phyloP scores from a whole-genome alignment of 75 land plant genomes.

The Picea glauca region DNA sequence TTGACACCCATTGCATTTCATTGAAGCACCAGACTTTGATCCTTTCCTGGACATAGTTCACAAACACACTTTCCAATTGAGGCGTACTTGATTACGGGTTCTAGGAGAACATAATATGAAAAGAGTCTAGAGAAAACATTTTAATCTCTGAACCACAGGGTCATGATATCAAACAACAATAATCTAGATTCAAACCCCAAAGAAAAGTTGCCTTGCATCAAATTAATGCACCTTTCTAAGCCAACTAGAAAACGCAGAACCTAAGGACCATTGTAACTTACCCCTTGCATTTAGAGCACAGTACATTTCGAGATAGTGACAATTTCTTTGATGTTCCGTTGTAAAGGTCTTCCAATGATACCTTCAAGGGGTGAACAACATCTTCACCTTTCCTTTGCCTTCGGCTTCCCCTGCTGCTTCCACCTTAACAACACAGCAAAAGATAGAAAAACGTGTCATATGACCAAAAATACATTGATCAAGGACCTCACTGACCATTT shows the following conservation, averaged over 20 bases:
- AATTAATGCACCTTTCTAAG: neutral
- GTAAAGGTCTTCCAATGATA: constrained; percentile 69
- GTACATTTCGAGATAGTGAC: constrained; percentile 58
- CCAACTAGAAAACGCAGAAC: neutral
- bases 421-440: constrained; percentile 22
- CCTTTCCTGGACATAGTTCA: constrained; percentile 48
- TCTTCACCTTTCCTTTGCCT: constrained; percentile 80
- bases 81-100: neutral
- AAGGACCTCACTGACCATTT: neutral
- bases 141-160: neutral
- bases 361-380: constrained; percentile 72
- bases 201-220: neutral
- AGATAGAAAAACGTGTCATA: neutral
- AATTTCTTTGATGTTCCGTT: constrained; percentile 78
- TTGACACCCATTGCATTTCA: constrained; percentile 64
- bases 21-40: constrained; percentile 71
- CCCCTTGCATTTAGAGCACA: constrained; percentile 82
- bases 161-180: neutral
- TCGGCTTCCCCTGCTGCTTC: constrained; percentile 58
- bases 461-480: too few relatives aligned
- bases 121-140: neutral
- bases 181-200: neutral
- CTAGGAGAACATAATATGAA: too few relatives aligned
- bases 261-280: constrained; percentile 12
- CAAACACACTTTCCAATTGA: neutral